Base-by-base conservation (phyloP, 108 stramenopile species). In the Cyclotella atomus region DNA sequence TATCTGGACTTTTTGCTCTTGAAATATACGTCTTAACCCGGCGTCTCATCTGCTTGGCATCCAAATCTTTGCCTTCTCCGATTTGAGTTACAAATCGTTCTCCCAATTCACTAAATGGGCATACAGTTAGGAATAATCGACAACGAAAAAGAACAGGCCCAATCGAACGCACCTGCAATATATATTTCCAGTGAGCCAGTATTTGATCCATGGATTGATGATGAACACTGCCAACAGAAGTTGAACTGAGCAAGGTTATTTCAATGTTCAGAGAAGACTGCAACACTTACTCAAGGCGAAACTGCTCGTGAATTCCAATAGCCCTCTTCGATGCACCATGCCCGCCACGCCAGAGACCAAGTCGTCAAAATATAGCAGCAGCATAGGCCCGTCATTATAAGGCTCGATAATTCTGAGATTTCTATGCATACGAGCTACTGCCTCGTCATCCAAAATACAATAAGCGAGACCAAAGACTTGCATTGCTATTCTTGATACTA, bases 151-250 rank as follows among this genome's bases (percentile, higher is more conserved):
- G 38, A 41, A n/a, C n/a, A n/a, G n/a, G n/a, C n/a, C n/a, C n/a
- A n/a, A n/a, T n/a, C n/a, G n/a, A 41, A 12, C 38, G 12, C 12
- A 41, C 38, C 38, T 41, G 38, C 38, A 52, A 23, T 52, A 52
- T 19, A 68, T 38, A 46, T 68, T 68, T 21, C 67, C 67, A 15
- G 67, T 68, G 1, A 68, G 19, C 67, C 67, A 68, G 30, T 54
- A 68, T 25, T 68, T 68, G 16, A 68, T 55, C 67, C 67, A 68
- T 35, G 67, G 67, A 27, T 68, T 68, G 12, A 68, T 41, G 20
- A 68, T 53, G 53, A 68, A 68, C 67, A 68, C 52, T 52, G 52
- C 20, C n/a, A n/a, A n/a, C n/a, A 52, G 2, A 52, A 1, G 21
- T 23, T 52, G n/a, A n/a, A n/a, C n/a, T 23, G 52, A 52, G 4